These are phyloP conservation scores for Aureobasidium sp. DNA, from an alignment of 2,329 filamentous ascomycete genomes.

Conservation along the genomic window DNA sequence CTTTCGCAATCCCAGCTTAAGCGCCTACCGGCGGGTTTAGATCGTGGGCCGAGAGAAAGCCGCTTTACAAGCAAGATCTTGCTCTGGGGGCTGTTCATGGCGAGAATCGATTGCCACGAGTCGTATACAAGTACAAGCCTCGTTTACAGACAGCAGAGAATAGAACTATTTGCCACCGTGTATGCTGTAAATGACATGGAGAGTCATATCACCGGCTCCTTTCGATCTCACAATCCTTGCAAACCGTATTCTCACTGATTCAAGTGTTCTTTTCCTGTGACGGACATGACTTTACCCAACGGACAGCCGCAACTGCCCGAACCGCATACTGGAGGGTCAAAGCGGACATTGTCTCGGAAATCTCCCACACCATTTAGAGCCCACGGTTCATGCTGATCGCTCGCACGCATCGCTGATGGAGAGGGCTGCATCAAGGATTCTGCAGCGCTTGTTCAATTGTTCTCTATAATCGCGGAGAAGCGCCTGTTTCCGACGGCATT, in stretches of 20 bases:
- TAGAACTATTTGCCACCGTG: background rate
- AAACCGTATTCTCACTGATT: background rate
- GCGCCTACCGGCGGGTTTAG: slow-evolving; percentile 12
- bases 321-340: too few species aligned
- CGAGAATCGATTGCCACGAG: background rate
- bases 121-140: background rate
- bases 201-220: background rate
- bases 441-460: background rate
- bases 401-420: slow-evolving; percentile 12
- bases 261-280: slow-evolving; percentile 3
- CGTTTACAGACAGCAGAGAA: background rate
- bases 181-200: background rate
- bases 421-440: slow-evolving; percentile 2
- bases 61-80: slow-evolving; percentile 3
- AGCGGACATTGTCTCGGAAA: too few species aligned
- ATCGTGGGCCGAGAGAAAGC: slow-evolving; percentile 13
- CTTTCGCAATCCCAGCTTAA: background rate
- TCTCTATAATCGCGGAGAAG: background rate
- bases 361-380: too few species aligned
- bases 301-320: slow-evolving; percentile 1
- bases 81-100: background rate
- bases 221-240: background rate
- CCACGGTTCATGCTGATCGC: slow-evolving; percentile 9
- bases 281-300: slow-evolving; percentile 9
- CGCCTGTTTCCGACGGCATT: background rate